Evolutionary conservation across 805 yeast species (phyloP), one percentile per base, ranked within the genome.

Genomic region (Kazachstania bromeliacearum): DNA sequence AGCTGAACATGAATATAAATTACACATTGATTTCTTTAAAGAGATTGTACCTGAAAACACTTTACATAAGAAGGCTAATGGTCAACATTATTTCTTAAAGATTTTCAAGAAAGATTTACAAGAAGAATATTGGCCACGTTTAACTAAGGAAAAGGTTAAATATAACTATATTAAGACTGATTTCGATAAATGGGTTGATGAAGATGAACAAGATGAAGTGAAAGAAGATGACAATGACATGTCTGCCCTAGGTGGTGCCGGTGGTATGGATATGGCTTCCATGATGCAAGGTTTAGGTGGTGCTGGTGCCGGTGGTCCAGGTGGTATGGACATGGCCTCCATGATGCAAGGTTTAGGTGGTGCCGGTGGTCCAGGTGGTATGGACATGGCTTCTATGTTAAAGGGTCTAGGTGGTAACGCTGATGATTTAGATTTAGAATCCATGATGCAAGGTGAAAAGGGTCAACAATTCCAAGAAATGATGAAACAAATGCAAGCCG

Each of bases 131-230:
- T 89, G 98, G 98, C 97, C 98, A 49, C 76, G 97, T 56, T 71
- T 89, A 58, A 81, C 88, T 38, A 88, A 87, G 64, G 88, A 82
- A 51, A 85, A 87, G 67, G 69, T 73, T 53, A 85, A 79, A 58
- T 73, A 71, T 43, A 85, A 78, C 46, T 84, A 73, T 62, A 74
- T 89, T 57, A 83, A 84, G 68, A 89, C 98, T 10, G 97, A 89
- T 57, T 89, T 89, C 56, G 95, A 88, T 66, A 84, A 79, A 62
- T 89, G 98, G 98, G 95, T 84, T 28, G 98, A 89, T 57, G 97
- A 89, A 67, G 98, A 89, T 57, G 98, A 89, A 64, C 98, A 89
- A 64, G 87, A 85, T 28, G 88, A 77, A 40, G 67, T 61, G 19
- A 57, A 46, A 29, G 51, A 41, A 6, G 48, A 43, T 18, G 51